phyloP scores from a whole-genome alignment of 2,329 filamentous ascomycete genomes.

The Mollisia scopiformis region DNA sequence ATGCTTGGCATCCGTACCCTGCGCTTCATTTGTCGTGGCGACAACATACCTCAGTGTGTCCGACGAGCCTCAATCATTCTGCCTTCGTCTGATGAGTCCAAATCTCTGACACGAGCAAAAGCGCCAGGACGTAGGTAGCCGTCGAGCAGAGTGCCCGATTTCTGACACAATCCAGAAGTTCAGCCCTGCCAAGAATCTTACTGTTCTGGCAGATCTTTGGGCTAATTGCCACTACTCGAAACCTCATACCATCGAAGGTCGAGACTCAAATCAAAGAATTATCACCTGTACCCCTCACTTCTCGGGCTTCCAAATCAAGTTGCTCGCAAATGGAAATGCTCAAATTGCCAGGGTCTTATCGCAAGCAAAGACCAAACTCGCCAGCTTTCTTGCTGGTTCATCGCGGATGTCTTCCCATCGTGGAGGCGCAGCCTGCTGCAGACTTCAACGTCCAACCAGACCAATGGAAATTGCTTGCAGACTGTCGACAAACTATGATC shows the following conservation, averaged over 20 bases:
- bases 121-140: background rate
- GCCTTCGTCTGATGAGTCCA: background rate
- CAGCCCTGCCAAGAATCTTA: slow-evolving; percentile 14
- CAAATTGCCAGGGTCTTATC: background rate
- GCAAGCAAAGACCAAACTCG: background rate
- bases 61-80: background rate
- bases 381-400: background rate
- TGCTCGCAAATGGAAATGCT: background rate
- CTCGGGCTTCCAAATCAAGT: background rate
- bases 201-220: slow-evolving; percentile 7
- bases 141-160: background rate
- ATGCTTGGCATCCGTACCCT: background rate
- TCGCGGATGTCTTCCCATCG: background rate
- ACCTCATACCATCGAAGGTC: background rate
- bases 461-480: background rate
- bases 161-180: slow-evolving; percentile 1
- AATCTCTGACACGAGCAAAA: slow-evolving; percentile 1
- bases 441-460: too few relatives aligned
- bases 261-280: background rate
- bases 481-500: background rate
- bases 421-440: background rate
- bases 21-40: background rate
- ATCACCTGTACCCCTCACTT: background rate
- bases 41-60: background rate
- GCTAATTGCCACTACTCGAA: background rate